A percentile compares a stretch with the other conserved stretches of the same genome.
Conservation (phyloP, 2,329 filamentous ascomycete genomes). For the Trichoderma citrinoviride region DNA sequence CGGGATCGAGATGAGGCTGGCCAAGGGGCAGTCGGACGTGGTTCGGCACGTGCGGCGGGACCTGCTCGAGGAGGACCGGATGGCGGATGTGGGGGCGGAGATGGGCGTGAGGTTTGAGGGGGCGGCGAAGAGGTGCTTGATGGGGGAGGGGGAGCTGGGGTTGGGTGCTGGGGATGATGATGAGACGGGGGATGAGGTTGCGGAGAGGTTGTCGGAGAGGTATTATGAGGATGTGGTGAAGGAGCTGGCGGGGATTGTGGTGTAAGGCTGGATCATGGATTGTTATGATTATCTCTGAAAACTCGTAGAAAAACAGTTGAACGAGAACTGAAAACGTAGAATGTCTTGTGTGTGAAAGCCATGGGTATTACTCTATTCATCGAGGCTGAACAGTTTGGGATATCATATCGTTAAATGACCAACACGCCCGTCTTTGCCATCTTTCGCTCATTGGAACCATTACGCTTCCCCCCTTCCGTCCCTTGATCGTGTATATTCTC, state of each 20-base stretch:
- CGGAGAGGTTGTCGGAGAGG: constrained; percentile 39
- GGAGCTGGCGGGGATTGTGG: constrained; percentile 38
- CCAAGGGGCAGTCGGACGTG: constrained; percentile 38
- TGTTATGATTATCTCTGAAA: too few relatives aligned
- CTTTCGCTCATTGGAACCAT: not conserved
- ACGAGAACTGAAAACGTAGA: not conserved
- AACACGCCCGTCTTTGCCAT: not conserved
- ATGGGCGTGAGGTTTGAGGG: constrained; percentile 43
- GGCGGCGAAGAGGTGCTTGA: constrained; percentile 39
- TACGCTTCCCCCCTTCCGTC: not conserved
- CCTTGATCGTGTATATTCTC: not conserved
- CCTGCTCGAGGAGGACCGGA: constrained; percentile 32
- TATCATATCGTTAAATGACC: constrained; percentile 21
- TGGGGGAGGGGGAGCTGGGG: constrained; percentile 38
- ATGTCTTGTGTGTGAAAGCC: constrained; percentile 14
- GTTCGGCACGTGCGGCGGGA: constrained; percentile 37
- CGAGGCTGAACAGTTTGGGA: constrained; percentile 17
- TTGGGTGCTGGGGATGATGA: constrained; percentile 40
- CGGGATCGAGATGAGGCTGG: constrained; percentile 37
- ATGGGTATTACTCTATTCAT: constrained; percentile 22
- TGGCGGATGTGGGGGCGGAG: constrained; percentile 37
- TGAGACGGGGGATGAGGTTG: constrained; percentile 42
- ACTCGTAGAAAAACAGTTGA: too few relatives aligned
- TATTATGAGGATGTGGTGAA: constrained; percentile 48
- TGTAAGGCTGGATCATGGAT: constrained; percentile 28